Base-by-base conservation (phyloP, 2,329 filamentous ascomycete species). In the Lecanosticta acicola region DNA sequence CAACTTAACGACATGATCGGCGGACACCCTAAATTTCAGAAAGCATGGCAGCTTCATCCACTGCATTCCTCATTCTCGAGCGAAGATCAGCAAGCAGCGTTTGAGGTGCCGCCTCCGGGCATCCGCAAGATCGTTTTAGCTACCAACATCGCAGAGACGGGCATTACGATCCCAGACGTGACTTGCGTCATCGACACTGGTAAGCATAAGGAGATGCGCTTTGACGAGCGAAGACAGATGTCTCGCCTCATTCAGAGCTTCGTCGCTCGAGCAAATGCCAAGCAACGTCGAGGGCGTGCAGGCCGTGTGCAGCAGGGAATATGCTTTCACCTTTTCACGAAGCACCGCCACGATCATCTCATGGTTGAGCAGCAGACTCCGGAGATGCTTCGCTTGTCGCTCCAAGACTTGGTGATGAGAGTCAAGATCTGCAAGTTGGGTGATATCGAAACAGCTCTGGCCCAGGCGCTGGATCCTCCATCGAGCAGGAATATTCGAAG, bases 341-440 rank as follows among this genome's bases (percentile, higher is more conserved):
- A 84, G 59, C 79, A 89, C 59, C 81, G 91, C 5, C 88, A 96
- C 62, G 90, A 97, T 62, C 80, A 80, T 46, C 62, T 80, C 48
- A 88, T 97, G 78, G 82, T 83, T 41, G 89, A 94, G 51, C 88
- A 96, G 62, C 93, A 97, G 69, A 95, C 88, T 0, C 94, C 93
- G 0, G 93, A 98, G 66, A 94, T 98, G 81, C 79, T 98, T 33
- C 84, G 93, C 0, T 73, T 98, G 3, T 96, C 93, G 0, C 73
- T 98, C 9, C 93, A 98, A 66, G 93, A 98, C 61, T 74, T 98
- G 9, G 89, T 94, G 3, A 90, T 98, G 64, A 83, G 93, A 7
- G 90, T 97, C 55, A 98, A 98, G 69, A 95, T 96, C 37, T 98
- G 91, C 73, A 94, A 94, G 61, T 79, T 98, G 35, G 93, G 93